Evolutionary conservation across 768 basidiomycete genomes (phyloP).

Genomic region (Lactarius tabidus): DNA sequence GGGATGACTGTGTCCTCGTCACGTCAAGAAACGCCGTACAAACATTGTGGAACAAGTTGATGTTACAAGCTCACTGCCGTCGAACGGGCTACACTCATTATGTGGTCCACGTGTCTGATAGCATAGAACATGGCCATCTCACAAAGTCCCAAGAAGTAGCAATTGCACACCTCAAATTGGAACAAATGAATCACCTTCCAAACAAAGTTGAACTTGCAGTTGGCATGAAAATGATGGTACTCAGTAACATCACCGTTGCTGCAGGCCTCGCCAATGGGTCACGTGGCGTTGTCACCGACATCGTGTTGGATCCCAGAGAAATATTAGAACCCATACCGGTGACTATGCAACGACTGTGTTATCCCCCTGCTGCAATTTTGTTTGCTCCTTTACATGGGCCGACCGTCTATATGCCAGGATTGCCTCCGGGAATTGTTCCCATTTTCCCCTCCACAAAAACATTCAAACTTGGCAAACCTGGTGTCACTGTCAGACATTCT

Average conservation of each 20-base stretch:
- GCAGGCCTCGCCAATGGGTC: conserved; percentile 41
- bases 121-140: conserved; percentile 16
- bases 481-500: too few relatives aligned
- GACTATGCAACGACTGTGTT: too few relatives aligned
- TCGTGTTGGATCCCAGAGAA: conserved; percentile 35
- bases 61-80: conserved; percentile 27
- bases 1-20: conserved; percentile 35
- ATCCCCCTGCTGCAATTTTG: too few relatives aligned
- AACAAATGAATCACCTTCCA: conserved; percentile 13
- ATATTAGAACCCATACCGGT: too few relatives aligned
- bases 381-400: accelerated
- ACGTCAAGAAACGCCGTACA: conserved; percentile 39
- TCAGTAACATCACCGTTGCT: conserved; percentile 38
- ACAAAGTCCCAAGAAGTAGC: conserved; percentile 20
- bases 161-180: conserved; percentile 1
- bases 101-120: conserved; percentile 33
- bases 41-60: conserved; percentile 36
- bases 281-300: conserved; percentile 32
- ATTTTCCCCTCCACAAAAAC: too few relatives aligned
- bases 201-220: conserved; percentile 29
- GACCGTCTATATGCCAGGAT: too few relatives aligned
- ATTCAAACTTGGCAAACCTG: too few relatives aligned
- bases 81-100: conserved; percentile 27
- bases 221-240: conserved; percentile 42
- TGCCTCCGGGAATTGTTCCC: too few relatives aligned